Percentiles rank a stretch among this genome's conserved stretches.
Evolutionary conservation across 2,329 filamentous ascomycete species (phyloP).

Genomic region (Aspergillus versicolor): DNA sequence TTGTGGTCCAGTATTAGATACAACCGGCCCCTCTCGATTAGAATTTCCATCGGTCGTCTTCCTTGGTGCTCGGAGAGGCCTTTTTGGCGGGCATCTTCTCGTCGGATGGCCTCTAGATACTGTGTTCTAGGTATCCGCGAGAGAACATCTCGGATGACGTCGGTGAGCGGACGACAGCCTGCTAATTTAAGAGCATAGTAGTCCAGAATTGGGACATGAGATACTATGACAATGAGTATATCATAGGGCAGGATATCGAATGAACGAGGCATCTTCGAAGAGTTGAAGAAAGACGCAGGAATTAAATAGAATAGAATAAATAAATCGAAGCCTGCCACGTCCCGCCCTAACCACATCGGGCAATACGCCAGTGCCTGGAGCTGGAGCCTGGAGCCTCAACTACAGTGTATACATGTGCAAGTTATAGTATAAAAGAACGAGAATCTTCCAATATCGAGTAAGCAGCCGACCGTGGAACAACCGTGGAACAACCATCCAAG

Average conservation of each 20-base stretch:
- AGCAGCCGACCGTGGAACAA: neutral
- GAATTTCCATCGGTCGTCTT: neutral
- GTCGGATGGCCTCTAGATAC: neutral
- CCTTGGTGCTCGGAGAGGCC: neutral
- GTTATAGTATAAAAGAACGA: neutral
- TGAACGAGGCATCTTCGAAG: neutral
- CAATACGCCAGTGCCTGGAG: no score
- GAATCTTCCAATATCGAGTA: neutral
- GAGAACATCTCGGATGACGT: neutral
- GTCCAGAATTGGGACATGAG: neutral
- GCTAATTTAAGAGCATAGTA: conserved; percentile 1
- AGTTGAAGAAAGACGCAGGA: no score
- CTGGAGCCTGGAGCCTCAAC: no score
- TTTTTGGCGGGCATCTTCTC: neutral
- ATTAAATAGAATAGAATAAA: no score
- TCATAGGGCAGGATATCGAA: neutral
- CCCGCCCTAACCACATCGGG: neutral
- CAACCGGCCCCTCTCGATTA: neutral
- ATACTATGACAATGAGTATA: neutral
- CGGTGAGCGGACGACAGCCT: neutral
- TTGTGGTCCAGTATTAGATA: neutral
- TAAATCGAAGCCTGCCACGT: neutral
- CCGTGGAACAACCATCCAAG: neutral
- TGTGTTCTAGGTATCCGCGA: neutral
- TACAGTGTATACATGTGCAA: no score